phyloP scores from a whole-genome alignment of 306 rosid genomes.

The Luffa acutangula region DNA sequence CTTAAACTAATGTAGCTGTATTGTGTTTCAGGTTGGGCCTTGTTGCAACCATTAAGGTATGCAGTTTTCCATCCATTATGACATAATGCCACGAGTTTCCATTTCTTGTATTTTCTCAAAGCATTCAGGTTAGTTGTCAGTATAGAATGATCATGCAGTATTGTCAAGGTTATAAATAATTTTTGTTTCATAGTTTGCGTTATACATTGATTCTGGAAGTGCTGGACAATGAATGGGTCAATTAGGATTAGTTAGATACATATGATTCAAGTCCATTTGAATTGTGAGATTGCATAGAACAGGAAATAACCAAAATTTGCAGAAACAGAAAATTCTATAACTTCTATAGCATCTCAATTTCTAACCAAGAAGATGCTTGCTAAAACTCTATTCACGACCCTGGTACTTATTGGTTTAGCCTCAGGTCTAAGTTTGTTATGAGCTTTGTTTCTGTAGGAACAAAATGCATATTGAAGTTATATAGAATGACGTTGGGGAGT shows the following conservation, averaged over 20 bases:
- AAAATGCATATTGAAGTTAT: neutral
- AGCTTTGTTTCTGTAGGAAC: neutral
- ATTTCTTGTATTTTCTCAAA: neutral
- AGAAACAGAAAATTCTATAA: neutral
- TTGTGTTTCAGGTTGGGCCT: constrained; percentile 88
- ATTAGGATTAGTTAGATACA: neutral
- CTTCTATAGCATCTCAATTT: neutral
- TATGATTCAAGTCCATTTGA: neutral
- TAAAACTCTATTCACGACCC: neutral
- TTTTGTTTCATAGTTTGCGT: neutral
- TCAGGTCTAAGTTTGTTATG: neutral
- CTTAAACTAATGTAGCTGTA: constrained; percentile 31
- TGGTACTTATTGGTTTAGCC: neutral
- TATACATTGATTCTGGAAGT: neutral
- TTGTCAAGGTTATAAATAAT: neutral
- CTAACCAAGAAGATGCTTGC: neutral
- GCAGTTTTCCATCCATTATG: constrained; percentile 6
- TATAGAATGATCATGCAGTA: neutral
- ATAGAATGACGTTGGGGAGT: neutral
- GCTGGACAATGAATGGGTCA: neutral
- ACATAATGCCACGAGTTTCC: constrained; percentile 9
- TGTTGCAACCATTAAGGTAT: constrained; percentile 92
- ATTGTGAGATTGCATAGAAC: neutral
- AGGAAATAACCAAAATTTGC: neutral
- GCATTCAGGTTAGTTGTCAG: neutral